phyloP scores from a whole-genome alignment of 495 filamentous ascomycete genomes.

The Penicillium waksmanii region DNA sequence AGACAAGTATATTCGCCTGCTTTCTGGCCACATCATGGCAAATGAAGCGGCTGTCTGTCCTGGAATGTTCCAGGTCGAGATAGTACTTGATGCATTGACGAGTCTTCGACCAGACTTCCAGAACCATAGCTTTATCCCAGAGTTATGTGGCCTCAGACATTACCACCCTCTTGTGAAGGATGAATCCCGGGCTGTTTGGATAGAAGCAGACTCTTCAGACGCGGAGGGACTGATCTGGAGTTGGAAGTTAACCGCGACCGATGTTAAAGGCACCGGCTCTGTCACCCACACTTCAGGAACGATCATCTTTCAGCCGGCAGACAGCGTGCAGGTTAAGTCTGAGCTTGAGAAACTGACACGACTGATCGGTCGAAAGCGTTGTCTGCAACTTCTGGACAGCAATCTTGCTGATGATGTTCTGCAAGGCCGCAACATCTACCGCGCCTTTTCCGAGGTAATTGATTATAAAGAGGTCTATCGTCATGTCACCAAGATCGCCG shows the following conservation, averaged over 20 bases:
- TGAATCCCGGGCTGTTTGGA: neutral
- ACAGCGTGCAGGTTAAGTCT: neutral
- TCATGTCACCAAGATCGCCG: slow-evolving; percentile 40
- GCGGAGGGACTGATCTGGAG: neutral
- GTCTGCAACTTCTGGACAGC: slow-evolving; percentile 42
- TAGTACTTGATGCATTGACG: slow-evolving; percentile 49
- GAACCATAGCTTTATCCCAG: slow-evolving; percentile 21
- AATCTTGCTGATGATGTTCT: slow-evolving; percentile 50
- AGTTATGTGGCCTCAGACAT: slow-evolving; percentile 1
- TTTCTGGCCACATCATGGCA: slow-evolving; percentile 44
- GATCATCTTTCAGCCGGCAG: slow-evolving; percentile 44
- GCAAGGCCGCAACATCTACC: slow-evolving; percentile 52
- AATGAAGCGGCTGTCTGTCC: slow-evolving; percentile 54
- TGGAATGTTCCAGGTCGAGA: slow-evolving; percentile 46
- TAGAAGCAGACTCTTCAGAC: neutral
- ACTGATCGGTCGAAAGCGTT: slow-evolving; percentile 40
- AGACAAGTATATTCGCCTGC: neutral
- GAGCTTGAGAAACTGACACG: slow-evolving; percentile 50
- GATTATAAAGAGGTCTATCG: slow-evolving; percentile 50
- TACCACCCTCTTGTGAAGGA: neutral
- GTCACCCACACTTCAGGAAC: slow-evolving; percentile 40
- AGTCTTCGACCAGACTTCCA: slow-evolving; percentile 29
- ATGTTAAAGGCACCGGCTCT: neutral
- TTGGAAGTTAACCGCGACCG: neutral
- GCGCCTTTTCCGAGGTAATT: slow-evolving; percentile 48